These are phyloP conservation scores for Penicillium ochrochloron DNA, from an alignment of 495 filamentous ascomycete genomes.

Conservation along the genomic window DNA sequence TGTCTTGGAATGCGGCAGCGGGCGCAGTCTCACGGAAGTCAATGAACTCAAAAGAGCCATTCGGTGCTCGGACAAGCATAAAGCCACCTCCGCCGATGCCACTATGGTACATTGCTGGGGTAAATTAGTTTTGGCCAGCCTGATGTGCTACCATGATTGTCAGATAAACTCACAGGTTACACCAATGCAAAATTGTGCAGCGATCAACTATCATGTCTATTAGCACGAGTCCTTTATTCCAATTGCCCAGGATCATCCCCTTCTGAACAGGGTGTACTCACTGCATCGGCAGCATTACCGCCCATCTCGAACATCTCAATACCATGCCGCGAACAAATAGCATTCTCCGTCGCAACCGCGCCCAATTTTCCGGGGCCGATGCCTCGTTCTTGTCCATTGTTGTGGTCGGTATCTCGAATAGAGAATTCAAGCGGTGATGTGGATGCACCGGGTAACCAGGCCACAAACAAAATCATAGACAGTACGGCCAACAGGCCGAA, in stretches of 20 bases:
- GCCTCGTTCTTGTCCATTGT: neutral
- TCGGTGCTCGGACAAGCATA: constrained; percentile 68
- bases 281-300: constrained; percentile 77
- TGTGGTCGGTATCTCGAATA: neutral
- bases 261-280: constrained; percentile 28
- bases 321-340: constrained; percentile 76
- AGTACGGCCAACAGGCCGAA: constrained; percentile 27
- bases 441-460: constrained; percentile 30
- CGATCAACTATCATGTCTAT: constrained; percentile 55
- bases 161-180: constrained; percentile 59
- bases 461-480: constrained; percentile 29
- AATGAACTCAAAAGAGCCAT: constrained; percentile 72
- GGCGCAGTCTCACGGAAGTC: constrained; percentile 90
- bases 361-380: constrained; percentile 56
- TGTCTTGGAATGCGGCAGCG: constrained; percentile 73
- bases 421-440: constrained; percentile 31
- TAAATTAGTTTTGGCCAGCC: constrained; percentile 13
- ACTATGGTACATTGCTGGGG: constrained; percentile 78
- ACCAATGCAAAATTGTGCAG: constrained; percentile 75
- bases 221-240: neutral
- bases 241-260: neutral
- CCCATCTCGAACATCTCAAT: constrained; percentile 69
- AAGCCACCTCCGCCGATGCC: constrained; percentile 92
- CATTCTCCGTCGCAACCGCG: constrained; percentile 79
- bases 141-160: neutral